phyloP scores from a whole-genome alignment of 768 basidiomycete genomes.

The Ramaria sp. region DNA sequence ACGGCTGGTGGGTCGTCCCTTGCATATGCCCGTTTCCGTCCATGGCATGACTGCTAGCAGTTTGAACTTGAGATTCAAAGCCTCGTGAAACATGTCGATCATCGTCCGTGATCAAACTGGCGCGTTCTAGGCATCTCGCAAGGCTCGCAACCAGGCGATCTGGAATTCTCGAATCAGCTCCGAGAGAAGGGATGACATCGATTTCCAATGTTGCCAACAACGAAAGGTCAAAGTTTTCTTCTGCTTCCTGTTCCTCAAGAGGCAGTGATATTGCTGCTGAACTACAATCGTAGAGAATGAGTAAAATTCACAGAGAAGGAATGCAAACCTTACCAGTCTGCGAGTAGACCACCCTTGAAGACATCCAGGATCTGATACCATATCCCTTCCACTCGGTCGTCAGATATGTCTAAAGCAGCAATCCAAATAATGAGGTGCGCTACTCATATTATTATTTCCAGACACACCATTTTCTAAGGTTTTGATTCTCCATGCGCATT shows the following conservation, averaged over 20 bases:
- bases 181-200: constrained; percentile 69
- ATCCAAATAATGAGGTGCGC: neutral
- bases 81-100: constrained; percentile 7
- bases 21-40: constrained; percentile 22
- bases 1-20: constrained; percentile 52
- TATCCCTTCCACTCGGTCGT: constrained; percentile 63
- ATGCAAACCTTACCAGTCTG: constrained; percentile 61
- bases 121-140: constrained; percentile 59
- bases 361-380: constrained; percentile 81
- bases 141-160: constrained; percentile 60
- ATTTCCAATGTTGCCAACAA: constrained; percentile 72
- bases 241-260: constrained; percentile 55
- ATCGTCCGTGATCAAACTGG: constrained; percentile 41
- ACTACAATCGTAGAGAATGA: constrained; percentile 23
- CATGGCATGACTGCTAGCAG: constrained; percentile 23
- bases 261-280: constrained; percentile 45
- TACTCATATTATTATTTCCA: neutral
- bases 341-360: constrained; percentile 70
- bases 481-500: constrained; percentile 44
- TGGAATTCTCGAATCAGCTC: constrained; percentile 47
- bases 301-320: neutral
- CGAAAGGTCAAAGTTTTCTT: constrained; percentile 78
- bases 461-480: constrained; percentile 37
- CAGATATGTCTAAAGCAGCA: constrained; percentile 35
- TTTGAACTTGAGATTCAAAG: constrained; percentile 13